Conservation (phyloP, 345 rosid species). For the Geranium brycei region DNA sequence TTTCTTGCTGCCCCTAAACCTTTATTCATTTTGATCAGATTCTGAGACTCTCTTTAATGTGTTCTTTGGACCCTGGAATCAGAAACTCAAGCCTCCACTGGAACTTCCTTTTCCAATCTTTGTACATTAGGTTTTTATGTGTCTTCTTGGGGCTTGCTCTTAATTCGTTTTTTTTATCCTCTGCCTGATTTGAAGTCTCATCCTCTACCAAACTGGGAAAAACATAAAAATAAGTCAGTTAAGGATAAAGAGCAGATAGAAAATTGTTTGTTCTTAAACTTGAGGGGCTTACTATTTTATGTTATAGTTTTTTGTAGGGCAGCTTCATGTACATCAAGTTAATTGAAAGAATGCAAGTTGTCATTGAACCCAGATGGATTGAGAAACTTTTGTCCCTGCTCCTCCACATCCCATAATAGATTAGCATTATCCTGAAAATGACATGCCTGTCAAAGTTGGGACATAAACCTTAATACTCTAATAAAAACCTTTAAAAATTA, state of each 20-base stretch:
- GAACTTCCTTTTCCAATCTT: conserved; percentile 1
- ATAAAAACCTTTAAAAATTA: no score
- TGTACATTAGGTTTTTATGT: neutral
- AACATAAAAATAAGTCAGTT: neutral
- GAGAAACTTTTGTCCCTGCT: conserved; percentile 32
- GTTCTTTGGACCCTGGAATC: conserved; percentile 9
- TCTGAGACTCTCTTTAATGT: conserved; percentile 16
- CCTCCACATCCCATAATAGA: conserved; percentile 42
- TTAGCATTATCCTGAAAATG: conserved; percentile 30
- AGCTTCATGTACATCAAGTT: neutral
- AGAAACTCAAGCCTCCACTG: neutral
- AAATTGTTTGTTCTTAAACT: conserved; percentile 1
- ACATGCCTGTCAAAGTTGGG: conserved; percentile 6
- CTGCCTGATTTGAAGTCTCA: conserved; percentile 13
- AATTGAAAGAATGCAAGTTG: conserved; percentile 47
- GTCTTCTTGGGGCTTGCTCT: conserved; percentile 7
- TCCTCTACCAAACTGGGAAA: conserved; percentile 15
- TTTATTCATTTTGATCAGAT: neutral
- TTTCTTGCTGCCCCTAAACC: conserved; percentile 14
- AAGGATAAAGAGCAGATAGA: neutral
- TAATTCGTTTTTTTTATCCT: neutral
- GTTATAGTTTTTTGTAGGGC: conserved; percentile 2
- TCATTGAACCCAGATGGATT: conserved; percentile 33
- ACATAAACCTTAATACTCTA: no score
- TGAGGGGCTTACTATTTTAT: conserved; percentile 18